Conservation (phyloP, 176 grass and related monocot species). For the Triticum turgidum region DNA sequence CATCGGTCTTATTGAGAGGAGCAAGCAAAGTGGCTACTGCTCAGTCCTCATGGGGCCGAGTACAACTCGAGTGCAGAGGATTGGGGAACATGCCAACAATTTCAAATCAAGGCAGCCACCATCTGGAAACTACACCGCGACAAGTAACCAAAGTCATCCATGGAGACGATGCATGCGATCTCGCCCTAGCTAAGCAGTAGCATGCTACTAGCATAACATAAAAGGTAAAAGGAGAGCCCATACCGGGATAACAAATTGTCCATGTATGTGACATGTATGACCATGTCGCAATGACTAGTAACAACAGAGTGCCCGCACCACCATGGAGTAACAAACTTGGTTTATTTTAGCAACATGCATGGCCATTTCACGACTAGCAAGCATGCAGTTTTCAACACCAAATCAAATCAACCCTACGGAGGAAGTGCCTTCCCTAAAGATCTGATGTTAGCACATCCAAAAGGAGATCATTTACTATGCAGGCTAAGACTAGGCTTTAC, state of each 20-base stretch:
- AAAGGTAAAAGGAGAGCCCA: conserved; percentile 36
- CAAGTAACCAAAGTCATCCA: conserved; percentile 45
- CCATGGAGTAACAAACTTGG: too few species aligned
- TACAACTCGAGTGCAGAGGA: too few species aligned
- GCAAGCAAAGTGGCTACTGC: too few species aligned
- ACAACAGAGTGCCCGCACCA: too few species aligned
- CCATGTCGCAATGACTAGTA: conserved; percentile 23
- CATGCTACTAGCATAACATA: conserved; percentile 33
- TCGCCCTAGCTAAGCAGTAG: conserved; percentile 35
- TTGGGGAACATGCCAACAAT: conserved; percentile 28
- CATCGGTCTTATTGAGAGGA: too few species aligned
- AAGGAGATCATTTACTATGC: conserved; percentile 6
- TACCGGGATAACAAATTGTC: conserved; percentile 32
- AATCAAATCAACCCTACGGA: conserved; percentile 26
- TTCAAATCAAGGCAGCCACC: conserved; percentile 49
- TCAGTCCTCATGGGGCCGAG: too few species aligned
- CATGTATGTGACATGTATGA: conserved; percentile 25
- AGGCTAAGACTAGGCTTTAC: too few species aligned
- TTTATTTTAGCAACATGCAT: too few species aligned
- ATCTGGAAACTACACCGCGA: conserved; percentile 35
- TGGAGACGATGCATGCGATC: conserved; percentile 40
- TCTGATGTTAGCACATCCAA: conserved; percentile 27
- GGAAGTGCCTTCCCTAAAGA: conserved; percentile 25
- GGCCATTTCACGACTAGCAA: neutral
- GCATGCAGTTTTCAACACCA: conserved; percentile 47